Evolutionary conservation across 73 alveolate genomes (phyloP).

Genomic region (Paramecium octaurelia): DNA sequence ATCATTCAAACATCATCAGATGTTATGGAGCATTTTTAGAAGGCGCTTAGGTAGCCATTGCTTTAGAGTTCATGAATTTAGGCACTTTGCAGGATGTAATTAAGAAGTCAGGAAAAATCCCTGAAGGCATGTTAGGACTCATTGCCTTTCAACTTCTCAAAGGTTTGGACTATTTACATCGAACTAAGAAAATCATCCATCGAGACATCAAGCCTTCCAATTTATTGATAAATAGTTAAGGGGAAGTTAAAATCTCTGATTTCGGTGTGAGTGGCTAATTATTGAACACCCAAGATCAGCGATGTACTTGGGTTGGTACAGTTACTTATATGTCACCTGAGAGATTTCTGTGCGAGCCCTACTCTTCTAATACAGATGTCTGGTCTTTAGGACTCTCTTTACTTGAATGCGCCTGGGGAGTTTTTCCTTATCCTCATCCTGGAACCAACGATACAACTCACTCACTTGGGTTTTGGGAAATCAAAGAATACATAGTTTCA

Average conservation of each 20-base stretch:
- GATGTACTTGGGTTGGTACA: slow-evolving; percentile 86
- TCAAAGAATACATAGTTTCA: slow-evolving; percentile 53
- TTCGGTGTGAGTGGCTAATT: slow-evolving; percentile 90
- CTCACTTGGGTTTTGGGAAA: slow-evolving; percentile 66
- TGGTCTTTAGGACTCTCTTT: slow-evolving; percentile 95
- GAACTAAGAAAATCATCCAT: slow-evolving; percentile 79
- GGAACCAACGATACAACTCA: slow-evolving; percentile 38
- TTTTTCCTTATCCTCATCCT: slow-evolving; percentile 84
- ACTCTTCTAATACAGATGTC: slow-evolving; percentile 92
- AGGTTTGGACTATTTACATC: slow-evolving; percentile 84
- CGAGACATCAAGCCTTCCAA: slow-evolving; percentile 92
- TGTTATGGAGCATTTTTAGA: slow-evolving; percentile 92
- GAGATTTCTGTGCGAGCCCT: slow-evolving; percentile 89
- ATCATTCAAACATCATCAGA: slow-evolving; percentile 84
- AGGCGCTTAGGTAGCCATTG: slow-evolving; percentile 84
- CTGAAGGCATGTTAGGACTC: slow-evolving; percentile 87
- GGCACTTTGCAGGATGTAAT: slow-evolving; percentile 86
- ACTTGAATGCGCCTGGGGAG: slow-evolving; percentile 94
- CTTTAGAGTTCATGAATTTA: slow-evolving; percentile 95
- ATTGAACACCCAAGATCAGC: slow-evolving; percentile 59
- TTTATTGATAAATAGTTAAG: slow-evolving; percentile 81
- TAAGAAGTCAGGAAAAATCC: slow-evolving; percentile 77
- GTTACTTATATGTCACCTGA: slow-evolving; percentile 98
- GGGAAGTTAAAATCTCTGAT: slow-evolving; percentile 89
- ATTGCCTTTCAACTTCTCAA: slow-evolving; percentile 84